phyloP scores from a whole-genome alignment of 2,329 filamentous ascomycete genomes.

The Phialocephala subalpina region DNA sequence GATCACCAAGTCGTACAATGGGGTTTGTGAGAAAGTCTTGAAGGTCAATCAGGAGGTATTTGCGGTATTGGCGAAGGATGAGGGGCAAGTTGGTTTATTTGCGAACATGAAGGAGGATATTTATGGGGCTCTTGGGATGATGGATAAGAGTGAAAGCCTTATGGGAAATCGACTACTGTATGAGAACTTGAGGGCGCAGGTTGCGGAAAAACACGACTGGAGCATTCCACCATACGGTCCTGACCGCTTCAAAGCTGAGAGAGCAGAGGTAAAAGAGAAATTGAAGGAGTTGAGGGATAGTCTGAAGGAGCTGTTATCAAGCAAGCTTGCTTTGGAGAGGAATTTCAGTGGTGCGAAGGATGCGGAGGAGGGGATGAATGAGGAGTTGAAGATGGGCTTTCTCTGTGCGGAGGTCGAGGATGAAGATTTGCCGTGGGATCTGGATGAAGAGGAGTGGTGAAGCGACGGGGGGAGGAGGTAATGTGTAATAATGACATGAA shows the following conservation, averaged over 20 bases:
- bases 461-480: not conserved
- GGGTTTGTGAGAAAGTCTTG: slow-evolving; percentile 18
- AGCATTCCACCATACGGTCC: no score
- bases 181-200: slow-evolving; percentile 2
- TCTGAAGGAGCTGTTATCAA: slow-evolving; percentile 16
- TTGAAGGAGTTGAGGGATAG: slow-evolving; percentile 10
- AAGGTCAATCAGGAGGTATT: slow-evolving; percentile 21
- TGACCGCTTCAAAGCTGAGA: no score
- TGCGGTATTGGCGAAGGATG: not conserved
- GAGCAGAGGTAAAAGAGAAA: not conserved
- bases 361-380: not conserved
- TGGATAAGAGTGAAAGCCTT: slow-evolving; percentile 9
- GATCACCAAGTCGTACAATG: slow-evolving; percentile 12
- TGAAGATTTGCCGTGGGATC: slow-evolving; percentile 26
- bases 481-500: not conserved
- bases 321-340: slow-evolving; percentile 22
- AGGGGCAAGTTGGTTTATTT: not conserved
- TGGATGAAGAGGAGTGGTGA: slow-evolving; percentile 25
- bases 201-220: no score
- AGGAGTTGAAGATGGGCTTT: slow-evolving; percentile 8
- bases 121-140: slow-evolving; percentile 3
- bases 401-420: slow-evolving; percentile 26
- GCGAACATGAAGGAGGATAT: slow-evolving; percentile 1
- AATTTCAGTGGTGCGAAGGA: slow-evolving; percentile 11
- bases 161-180: slow-evolving; percentile 20